phyloP scores from a whole-genome alignment of 2,329 filamentous ascomycete genomes.

The Orbilia oligospora region DNA sequence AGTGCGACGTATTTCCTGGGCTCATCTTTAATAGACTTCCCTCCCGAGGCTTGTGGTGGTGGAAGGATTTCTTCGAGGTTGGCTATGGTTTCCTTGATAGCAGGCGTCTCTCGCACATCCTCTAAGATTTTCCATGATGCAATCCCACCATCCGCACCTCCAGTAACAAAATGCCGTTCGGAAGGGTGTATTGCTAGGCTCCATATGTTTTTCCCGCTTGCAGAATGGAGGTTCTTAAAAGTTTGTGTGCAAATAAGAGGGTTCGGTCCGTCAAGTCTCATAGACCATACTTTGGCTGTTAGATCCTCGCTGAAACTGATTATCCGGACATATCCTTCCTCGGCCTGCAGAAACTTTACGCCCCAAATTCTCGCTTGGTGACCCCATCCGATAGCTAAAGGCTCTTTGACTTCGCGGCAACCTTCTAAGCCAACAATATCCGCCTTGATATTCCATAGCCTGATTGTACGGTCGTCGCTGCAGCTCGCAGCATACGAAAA shows the following conservation, averaged over 20 bases:
- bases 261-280: constrained; percentile 9
- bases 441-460: constrained; percentile 79
- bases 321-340: constrained; percentile 39
- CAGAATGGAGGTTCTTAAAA: constrained; percentile 45
- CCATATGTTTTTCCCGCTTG: constrained; percentile 92
- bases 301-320: constrained; percentile 62
- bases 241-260: constrained; percentile 80
- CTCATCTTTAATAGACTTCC: constrained; percentile 34
- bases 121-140: constrained; percentile 35
- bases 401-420: constrained; percentile 35
- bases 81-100: constrained; percentile 34
- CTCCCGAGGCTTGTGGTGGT: background rate
- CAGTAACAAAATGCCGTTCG: constrained; percentile 75
- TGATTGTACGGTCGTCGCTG: constrained; percentile 92
- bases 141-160: constrained; percentile 84
- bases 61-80: constrained; percentile 30
- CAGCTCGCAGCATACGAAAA: constrained; percentile 86
- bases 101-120: background rate
- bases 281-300: constrained; percentile 63
- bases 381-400: constrained; percentile 80
- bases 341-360: constrained; percentile 75
- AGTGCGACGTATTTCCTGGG: constrained; percentile 53
- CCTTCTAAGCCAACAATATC: constrained; percentile 66
- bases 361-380: constrained; percentile 93
- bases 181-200: constrained; percentile 71